Conservation (phyloP, 2,329 filamentous ascomycete genomes). For the Botryotinia globosa region DNA sequence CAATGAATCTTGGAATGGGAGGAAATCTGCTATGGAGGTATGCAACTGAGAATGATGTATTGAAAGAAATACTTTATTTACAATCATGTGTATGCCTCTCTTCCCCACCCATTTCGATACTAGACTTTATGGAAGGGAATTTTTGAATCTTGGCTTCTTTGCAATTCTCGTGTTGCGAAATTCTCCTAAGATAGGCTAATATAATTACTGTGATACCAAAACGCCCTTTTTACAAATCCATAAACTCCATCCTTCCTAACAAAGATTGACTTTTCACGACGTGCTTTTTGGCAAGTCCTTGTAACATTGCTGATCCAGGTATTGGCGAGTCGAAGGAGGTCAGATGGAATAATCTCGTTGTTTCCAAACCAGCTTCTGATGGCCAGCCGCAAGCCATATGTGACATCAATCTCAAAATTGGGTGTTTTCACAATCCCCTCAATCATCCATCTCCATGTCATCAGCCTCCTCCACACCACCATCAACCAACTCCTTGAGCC, state of each 20-base stretch:
- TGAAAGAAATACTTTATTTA: background rate
- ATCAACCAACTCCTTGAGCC: constrained; percentile 38
- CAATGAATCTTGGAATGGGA: background rate
- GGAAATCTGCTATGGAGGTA: background rate
- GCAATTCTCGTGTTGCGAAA: background rate
- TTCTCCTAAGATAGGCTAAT: background rate
- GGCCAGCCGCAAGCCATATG: background rate
- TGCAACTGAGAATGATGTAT: background rate
- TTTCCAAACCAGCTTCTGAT: constrained; percentile 8
- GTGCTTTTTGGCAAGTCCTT: background rate
- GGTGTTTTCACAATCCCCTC: constrained; percentile 24
- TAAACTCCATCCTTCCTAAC: constrained; percentile 18
- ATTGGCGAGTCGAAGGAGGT: background rate
- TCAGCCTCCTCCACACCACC: constrained; percentile 44
- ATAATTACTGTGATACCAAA: constrained; percentile 21
- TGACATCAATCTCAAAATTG: constrained; percentile 7
- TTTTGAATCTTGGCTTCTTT: background rate
- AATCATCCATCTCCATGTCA: constrained; percentile 48
- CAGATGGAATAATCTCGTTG: background rate
- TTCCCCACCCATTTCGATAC: background rate
- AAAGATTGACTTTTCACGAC: constrained; percentile 12
- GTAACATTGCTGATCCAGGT: background rate
- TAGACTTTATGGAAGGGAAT: background rate
- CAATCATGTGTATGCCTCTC: background rate
- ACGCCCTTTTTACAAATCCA: constrained; percentile 19